phyloP scores from a whole-genome alignment of 345 rosid species.

The Eucalyptus fibrosa region DNA sequence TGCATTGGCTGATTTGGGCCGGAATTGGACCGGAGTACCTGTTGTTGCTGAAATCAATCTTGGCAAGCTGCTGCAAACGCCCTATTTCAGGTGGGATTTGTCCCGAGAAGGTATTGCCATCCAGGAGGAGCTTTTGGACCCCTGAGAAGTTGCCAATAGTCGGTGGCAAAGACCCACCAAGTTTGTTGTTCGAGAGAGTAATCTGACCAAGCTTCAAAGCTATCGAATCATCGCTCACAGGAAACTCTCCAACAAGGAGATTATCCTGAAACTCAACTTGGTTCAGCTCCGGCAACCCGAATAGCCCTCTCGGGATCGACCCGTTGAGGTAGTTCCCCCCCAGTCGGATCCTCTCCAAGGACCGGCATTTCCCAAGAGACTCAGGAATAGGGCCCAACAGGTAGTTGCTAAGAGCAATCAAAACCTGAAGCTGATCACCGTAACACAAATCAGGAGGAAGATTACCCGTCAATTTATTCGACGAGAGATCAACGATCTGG shows the following conservation, averaged over 20 bases:
- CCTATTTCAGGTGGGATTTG: slow-evolving; percentile 71
- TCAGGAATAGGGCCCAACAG: slow-evolving; percentile 74
- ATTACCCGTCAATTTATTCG: slow-evolving; percentile 69
- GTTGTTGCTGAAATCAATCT: slow-evolving; percentile 75
- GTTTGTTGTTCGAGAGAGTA: slow-evolving; percentile 66
- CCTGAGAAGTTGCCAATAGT: slow-evolving; percentile 68
- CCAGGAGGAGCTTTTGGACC: slow-evolving; percentile 76
- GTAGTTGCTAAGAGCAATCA: slow-evolving; percentile 67
- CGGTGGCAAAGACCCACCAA: slow-evolving; percentile 63
- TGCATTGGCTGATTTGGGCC: slow-evolving; percentile 68
- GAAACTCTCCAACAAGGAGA: slow-evolving; percentile 51
- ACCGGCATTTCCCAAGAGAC: slow-evolving; percentile 55
- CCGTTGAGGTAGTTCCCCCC: slow-evolving; percentile 82
- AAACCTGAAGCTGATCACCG: slow-evolving; percentile 52
- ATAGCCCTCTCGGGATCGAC: slow-evolving; percentile 69
- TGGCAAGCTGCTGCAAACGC: slow-evolving; percentile 63
- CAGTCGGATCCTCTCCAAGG: slow-evolving; percentile 74
- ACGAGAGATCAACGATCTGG: slow-evolving; percentile 52
- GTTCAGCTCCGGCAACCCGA: slow-evolving; percentile 53
- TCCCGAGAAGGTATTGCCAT: slow-evolving; percentile 75
- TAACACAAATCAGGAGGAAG: slow-evolving; percentile 62
- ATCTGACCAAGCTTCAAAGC: slow-evolving; percentile 62
- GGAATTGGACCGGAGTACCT: slow-evolving; percentile 50
- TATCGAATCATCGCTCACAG: slow-evolving; percentile 12
- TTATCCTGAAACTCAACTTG: slow-evolving; percentile 84